Base-by-base conservation (phyloP, 352 stramenopile species). In the Phytophthora syringae region DNA sequence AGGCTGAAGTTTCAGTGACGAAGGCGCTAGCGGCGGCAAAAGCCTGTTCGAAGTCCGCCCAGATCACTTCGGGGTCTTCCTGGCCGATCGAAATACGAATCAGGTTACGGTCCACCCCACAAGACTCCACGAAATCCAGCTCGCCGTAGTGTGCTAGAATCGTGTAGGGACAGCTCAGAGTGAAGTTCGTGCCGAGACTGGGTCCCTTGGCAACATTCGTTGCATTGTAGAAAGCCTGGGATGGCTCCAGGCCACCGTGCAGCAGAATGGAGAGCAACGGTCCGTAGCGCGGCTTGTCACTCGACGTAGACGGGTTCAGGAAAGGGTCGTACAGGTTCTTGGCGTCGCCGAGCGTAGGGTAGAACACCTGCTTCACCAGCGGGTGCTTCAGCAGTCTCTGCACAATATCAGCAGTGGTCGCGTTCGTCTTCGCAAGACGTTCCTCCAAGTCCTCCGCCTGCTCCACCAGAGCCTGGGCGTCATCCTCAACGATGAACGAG, bases 101-200 rank as follows among this genome's bases (percentile, higher is more conserved):
- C 20, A 98, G 70, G 60, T 97, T 92, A 21, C 89, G 89, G 55
- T 95, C 82, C 13, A 98, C 93, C 42, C 93, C 90, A 64, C 93
- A 98, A 16, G 81, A 79, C 63, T 95, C 84, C 20, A 88, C 92
- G 65, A 95, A 98, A 51, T 97, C 89, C 39, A 98, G 77, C 70
- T 98, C 95, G 30, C 90, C 60, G 64, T 97, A 98, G 64, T 98
- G 95, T 1, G 95, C 95, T 1, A 98, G 71, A 28, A 98, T 55
- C 16, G 93, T 94, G 76, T 98, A 98, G 11, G 95, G 93, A 73
- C 90, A 98, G 16, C 79, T 77, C 15, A 98, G 75, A 18, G 94
- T 97, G 64, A 98, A 98, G 74, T 98, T 98, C 1, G 94, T 98
- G 34, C 95, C 95, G 20, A 98, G 84, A 32, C 88, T 95, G 27